phyloP scores from a whole-genome alignment of 2,329 filamentous ascomycete species.

The Clarireedia hainanense region DNA sequence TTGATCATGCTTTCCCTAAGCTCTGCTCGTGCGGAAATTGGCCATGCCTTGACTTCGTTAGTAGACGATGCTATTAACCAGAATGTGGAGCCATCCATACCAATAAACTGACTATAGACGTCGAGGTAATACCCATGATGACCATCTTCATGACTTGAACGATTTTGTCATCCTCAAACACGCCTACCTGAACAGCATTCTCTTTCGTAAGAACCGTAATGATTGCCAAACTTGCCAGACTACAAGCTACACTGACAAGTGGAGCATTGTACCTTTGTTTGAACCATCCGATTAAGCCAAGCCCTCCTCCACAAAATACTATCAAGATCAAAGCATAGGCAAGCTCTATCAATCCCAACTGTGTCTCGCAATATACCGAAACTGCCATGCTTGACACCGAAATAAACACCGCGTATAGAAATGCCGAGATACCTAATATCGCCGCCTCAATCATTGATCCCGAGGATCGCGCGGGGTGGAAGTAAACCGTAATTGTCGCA shows the following conservation, averaged over 20 bases:
- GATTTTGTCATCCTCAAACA: constrained; percentile 76
- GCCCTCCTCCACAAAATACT: constrained; percentile 75
- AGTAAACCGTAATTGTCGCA: constrained; percentile 89
- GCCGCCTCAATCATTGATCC: constrained; percentile 88
- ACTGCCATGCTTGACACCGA: constrained; percentile 84
- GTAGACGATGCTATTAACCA: background rate
- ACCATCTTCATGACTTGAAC: constrained; percentile 77
- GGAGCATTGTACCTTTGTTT: constrained; percentile 74
- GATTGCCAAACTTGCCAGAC: constrained; percentile 77
- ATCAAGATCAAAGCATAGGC: constrained; percentile 75
- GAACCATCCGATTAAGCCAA: constrained; percentile 83
- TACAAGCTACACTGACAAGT: constrained; percentile 77
- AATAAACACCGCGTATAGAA: constrained; percentile 69
- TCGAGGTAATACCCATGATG: constrained; percentile 64
- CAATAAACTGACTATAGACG: constrained; percentile 66
- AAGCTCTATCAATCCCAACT: constrained; percentile 56
- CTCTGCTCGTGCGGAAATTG: constrained; percentile 65
- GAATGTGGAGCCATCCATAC: constrained; percentile 38
- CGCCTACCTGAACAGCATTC: constrained; percentile 73
- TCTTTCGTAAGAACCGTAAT: constrained; percentile 90
- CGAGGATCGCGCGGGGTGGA: constrained; percentile 77
- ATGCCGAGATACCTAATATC: constrained; percentile 67
- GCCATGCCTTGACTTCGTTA: constrained; percentile 35
- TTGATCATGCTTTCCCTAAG: constrained; percentile 67
- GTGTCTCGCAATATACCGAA: constrained; percentile 66